These are phyloP conservation scores for Parachaetomium inaequale DNA, from an alignment of 495 filamentous ascomycete genomes.

Conservation along the genomic window DNA sequence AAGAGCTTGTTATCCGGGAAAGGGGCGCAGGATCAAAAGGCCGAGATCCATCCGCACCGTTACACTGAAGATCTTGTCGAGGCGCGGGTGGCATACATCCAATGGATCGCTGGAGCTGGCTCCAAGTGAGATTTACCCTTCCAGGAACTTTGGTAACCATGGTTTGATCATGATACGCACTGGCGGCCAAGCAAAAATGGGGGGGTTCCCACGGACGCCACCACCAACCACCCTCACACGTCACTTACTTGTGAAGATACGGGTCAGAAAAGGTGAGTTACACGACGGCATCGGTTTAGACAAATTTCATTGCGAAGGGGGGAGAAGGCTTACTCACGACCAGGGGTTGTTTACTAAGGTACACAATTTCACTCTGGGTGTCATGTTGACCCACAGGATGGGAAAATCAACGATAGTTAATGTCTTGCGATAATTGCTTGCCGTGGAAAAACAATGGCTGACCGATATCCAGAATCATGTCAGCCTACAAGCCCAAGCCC, in stretches of 20 bases:
- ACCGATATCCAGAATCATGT: neutral
- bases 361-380: neutral
- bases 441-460: neutral
- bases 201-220: neutral
- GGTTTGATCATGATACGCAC: neutral
- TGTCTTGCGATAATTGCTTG: neutral
- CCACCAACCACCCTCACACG: neutral
- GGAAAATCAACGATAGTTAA: neutral
- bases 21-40: neutral
- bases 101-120: neutral
- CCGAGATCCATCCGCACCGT: neutral
- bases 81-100: neutral
- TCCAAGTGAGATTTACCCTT: neutral
- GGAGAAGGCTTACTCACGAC: neutral
- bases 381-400: neutral
- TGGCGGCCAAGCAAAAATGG: neutral
- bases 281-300: neutral
- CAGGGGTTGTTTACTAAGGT: conserved; percentile 4
- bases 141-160: neutral
- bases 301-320: neutral
- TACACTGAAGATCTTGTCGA: neutral
- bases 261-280: neutral
- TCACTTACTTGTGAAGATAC: neutral
- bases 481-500: no score
- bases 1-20: neutral